Evolutionary conservation across 176 grass and related monocot genomes (phyloP), one percentile per base, ranked within the genome.

Genomic region (Eragrostis curvula): DNA sequence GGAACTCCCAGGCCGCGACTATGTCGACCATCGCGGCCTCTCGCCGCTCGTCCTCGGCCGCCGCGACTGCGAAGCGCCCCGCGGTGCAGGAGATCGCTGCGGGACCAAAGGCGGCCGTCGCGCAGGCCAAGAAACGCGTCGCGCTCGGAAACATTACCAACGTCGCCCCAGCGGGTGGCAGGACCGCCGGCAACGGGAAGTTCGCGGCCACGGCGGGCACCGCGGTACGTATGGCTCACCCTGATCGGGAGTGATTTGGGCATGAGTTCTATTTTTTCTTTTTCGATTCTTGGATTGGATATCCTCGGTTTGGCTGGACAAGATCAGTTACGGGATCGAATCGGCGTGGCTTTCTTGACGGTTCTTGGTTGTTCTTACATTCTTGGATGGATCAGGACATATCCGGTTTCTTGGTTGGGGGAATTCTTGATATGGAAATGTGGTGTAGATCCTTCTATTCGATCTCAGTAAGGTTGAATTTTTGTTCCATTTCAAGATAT

Each of bases 61-160:
- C 56, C 58, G 58, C 24, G 11, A 46, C 77, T 71, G 87, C 84
- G 36, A 94, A 94, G 87, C 85, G 84, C 68, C 89, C 84, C 8
- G 87, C 87, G 7, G 45, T 66, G 89, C 9, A 81, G 51, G 90
- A 92, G 44, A 39, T 12, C 21, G 50, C 83, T 77, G 39, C 71
- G 74, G 91, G 62, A 2, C 2, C 77, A 16, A 90, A 81, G 83
- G 43, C 83, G 9, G 27, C 76, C 39, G 73, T 80, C 68, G 75
- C 53, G 79, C 89, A 94, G 81, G 87, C 89, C 27, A 99, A 99
- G 87, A 99, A 99, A 83, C 94, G 96, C 83, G 89, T 94, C 1
- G 96, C 93, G 39, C 96, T 99, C 14, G 82, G 87, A 3, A 93
- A 99, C 80, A 89, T 99, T 68, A 94, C 76, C 83, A 97, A 94